A percentile compares a stretch with the other conserved stretches of the same genome.
phyloP scores from a whole-genome alignment of 176 grass and related monocot species.

The Bonia amplexicaulis region DNA sequence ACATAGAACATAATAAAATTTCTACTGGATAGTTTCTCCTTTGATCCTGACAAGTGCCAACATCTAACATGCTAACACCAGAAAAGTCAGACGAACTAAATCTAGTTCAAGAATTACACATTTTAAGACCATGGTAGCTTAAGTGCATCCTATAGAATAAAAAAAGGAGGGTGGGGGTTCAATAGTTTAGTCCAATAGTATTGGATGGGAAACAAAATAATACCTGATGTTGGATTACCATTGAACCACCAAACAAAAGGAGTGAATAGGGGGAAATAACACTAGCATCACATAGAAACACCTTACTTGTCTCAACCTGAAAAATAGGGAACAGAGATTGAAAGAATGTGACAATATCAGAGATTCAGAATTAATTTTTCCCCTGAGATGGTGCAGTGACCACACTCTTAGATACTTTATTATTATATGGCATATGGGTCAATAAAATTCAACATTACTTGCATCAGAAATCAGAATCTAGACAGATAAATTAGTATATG shows the following conservation, averaged over 20 bases:
- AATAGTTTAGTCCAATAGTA: neutral
- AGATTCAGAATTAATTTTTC: constrained; percentile 2
- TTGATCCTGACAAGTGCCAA: constrained; percentile 12
- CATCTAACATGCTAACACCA: constrained; percentile 11
- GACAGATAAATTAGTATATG: neutral
- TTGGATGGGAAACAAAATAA: neutral
- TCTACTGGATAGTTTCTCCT: neutral
- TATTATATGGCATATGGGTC: neutral
- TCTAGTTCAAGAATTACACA: neutral
- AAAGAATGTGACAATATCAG: constrained; percentile 24
- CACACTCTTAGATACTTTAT: neutral
- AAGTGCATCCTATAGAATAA: neutral
- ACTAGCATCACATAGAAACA: constrained; percentile 79
- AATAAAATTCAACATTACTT: neutral
- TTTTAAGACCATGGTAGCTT: neutral
- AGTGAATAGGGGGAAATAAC: constrained; percentile 87
- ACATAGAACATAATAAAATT: neutral
- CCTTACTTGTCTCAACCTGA: constrained; percentile 88
- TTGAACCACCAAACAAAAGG: constrained; percentile 83
- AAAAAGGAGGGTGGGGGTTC: neutral
- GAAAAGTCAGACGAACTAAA: neutral
- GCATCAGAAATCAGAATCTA: neutral
- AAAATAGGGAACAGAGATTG: constrained; percentile 40
- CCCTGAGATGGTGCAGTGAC: neutral
- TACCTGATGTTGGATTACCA: constrained; percentile 96